A percentile compares a stretch with the other conserved stretches of the same genome.
Conservation (phyloP, 148 eudicot species). For the Limonium bicolor region DNA sequence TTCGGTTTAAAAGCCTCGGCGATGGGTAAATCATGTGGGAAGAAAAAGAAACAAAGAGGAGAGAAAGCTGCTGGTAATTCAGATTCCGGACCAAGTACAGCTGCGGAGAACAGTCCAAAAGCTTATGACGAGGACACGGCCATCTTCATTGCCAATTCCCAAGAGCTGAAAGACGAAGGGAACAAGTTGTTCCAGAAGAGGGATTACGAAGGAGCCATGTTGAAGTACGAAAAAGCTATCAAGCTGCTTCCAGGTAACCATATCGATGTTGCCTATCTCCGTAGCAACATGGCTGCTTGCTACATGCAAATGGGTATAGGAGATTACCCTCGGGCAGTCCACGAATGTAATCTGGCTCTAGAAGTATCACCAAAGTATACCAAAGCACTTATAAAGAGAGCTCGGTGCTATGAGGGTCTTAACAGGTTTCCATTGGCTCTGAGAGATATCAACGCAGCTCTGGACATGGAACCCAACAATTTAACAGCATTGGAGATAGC, state of each 20-base stretch:
- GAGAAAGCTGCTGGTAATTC: conserved; percentile 22
- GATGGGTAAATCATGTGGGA: conserved; percentile 61
- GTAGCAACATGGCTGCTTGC: conserved; percentile 85
- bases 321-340: conserved; percentile 86
- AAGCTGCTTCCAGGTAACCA: conserved; percentile 81
- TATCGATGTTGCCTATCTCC: conserved; percentile 68
- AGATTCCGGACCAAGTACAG: conserved; percentile 15
- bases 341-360: conserved; percentile 91
- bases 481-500: conserved; percentile 67
- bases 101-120: conserved; percentile 25
- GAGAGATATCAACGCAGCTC: conserved; percentile 50
- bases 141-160: conserved; percentile 56
- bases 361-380: conserved; percentile 78
- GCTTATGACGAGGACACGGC: conserved; percentile 51
- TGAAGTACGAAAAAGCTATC: conserved; percentile 82
- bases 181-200: conserved; percentile 75
- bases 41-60: conserved; percentile 28
- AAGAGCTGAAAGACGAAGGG: conserved; percentile 77
- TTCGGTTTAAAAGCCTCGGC: conserved; percentile 12
- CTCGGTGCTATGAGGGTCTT: conserved; percentile 82
- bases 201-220: conserved; percentile 71
- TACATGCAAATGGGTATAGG: conserved; percentile 85
- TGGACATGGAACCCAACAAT: conserved; percentile 71
- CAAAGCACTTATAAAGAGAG: conserved; percentile 88
- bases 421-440: conserved; percentile 56